Percentiles rank a stretch among this genome's conserved stretches.
Conservation (phyloP, 2,329 filamentous ascomycete species). For the Westerdykella aurantiaca region DNA sequence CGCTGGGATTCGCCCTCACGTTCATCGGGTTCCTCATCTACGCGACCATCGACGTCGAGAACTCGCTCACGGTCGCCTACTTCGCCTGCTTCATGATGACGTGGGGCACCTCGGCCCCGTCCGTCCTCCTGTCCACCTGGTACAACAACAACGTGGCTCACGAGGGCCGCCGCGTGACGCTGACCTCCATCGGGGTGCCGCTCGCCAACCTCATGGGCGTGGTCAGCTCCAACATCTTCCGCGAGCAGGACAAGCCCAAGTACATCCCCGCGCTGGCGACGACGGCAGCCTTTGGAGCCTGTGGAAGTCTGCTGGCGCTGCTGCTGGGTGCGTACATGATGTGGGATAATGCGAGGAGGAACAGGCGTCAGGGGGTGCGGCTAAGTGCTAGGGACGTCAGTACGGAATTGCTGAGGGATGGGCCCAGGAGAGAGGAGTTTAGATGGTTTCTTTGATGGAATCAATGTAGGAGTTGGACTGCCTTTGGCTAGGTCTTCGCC, state of each 20-base stretch:
- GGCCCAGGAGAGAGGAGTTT: slow-evolving; percentile 40
- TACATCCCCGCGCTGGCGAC: slow-evolving; percentile 62
- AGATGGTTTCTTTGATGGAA: slow-evolving; percentile 37
- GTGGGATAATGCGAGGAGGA: slow-evolving; percentile 57
- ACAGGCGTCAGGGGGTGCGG: slow-evolving; percentile 51
- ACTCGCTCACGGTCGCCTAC: slow-evolving; percentile 61
- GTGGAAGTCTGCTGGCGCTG: slow-evolving; percentile 51
- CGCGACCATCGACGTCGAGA: slow-evolving; percentile 59
- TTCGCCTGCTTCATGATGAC: slow-evolving; percentile 79
- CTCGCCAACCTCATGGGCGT: slow-evolving; percentile 72
- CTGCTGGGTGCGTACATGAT: slow-evolving; percentile 60
- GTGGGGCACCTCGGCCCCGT: slow-evolving; percentile 70
- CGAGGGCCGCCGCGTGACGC: slow-evolving; percentile 63
- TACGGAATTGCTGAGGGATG: slow-evolving; percentile 43
- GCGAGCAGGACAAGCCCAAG: slow-evolving; percentile 57
- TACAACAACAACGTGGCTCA: slow-evolving; percentile 82
- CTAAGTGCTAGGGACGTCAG: slow-evolving; percentile 48
- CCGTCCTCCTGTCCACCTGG: slow-evolving; percentile 62
- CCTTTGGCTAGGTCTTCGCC: no score
- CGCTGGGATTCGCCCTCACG: slow-evolving; percentile 66
- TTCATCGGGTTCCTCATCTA: slow-evolving; percentile 77
- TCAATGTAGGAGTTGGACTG: neutral
- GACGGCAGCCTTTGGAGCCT: slow-evolving; percentile 58
- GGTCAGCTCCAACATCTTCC: slow-evolving; percentile 63
- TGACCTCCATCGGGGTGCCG: slow-evolving; percentile 68